Conservation (phyloP, 192 early-diverging fungal species). For the Coemansia sp. region DNA sequence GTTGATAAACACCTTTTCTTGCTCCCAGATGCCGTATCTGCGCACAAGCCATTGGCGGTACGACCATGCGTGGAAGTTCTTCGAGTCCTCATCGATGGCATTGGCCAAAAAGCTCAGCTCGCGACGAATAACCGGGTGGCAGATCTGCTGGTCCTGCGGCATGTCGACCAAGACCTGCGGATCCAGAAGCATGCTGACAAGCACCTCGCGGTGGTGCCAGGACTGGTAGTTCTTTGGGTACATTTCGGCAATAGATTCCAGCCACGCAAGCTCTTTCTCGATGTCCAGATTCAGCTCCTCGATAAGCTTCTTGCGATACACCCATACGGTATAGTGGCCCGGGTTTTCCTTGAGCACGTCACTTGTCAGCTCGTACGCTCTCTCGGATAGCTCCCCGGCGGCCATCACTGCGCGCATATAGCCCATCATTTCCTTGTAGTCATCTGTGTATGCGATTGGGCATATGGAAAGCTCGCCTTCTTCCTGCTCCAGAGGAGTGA, state of each 20-base stretch:
- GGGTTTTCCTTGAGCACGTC: slow-evolving; percentile 82
- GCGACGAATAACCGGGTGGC: slow-evolving; percentile 44
- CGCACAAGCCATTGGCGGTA: slow-evolving; percentile 93
- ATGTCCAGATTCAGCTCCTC: slow-evolving; percentile 65
- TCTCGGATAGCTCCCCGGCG: slow-evolving; percentile 68
- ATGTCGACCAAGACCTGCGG: slow-evolving; percentile 11
- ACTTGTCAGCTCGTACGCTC: slow-evolving; percentile 79
- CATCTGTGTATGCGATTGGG: slow-evolving; percentile 49
- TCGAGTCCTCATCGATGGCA: slow-evolving; percentile 76
- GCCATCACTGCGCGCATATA: slow-evolving; percentile 79
- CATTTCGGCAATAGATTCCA: slow-evolving; percentile 64
- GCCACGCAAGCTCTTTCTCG: slow-evolving; percentile 71
- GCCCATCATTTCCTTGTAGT: slow-evolving; percentile 63
- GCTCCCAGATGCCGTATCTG: slow-evolving; percentile 72
- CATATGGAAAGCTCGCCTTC: slow-evolving; percentile 33
- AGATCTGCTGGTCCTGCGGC: slow-evolving; percentile 36
- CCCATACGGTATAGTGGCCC: slow-evolving; percentile 95
- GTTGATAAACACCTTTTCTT: slow-evolving; percentile 74
- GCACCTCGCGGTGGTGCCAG: slow-evolving; percentile 64
- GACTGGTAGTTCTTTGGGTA: slow-evolving; percentile 95
- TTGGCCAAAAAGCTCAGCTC: slow-evolving; percentile 74
- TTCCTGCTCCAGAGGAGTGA: slow-evolving; percentile 43
- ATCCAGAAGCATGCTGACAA: slow-evolving; percentile 27
- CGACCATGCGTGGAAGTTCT: slow-evolving; percentile 99
- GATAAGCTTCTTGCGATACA: slow-evolving; percentile 81